A percentile compares a stretch with the other conserved stretches of the same genome.
Conservation (phyloP, 345 rosid species). For the Eucalyptus curtisii region DNA sequence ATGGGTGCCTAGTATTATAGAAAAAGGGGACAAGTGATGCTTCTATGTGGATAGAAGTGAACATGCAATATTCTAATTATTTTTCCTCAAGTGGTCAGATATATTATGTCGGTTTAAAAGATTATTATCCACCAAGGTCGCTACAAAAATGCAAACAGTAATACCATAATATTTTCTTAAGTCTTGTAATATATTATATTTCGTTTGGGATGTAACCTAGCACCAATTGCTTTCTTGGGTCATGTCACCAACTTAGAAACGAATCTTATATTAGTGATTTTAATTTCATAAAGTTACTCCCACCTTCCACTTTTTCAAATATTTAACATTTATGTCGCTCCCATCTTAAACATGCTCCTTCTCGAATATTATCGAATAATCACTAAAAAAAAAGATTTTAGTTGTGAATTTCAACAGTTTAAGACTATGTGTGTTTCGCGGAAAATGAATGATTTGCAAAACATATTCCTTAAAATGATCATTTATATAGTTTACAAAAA, state of each 20-base stretch:
- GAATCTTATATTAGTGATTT: background rate
- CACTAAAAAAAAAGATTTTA: background rate
- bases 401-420: background rate
- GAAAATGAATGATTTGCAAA: background rate
- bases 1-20: background rate
- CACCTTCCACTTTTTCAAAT: background rate
- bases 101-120: background rate
- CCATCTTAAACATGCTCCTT: background rate
- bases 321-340: background rate
- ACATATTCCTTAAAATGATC: background rate
- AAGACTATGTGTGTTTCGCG: accelerated
- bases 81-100: background rate
- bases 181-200: background rate
- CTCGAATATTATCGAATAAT: background rate
- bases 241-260: background rate
- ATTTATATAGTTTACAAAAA: background rate
- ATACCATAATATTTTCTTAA: background rate
- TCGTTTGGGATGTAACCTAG: background rate
- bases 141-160: background rate
- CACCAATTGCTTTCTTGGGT: background rate
- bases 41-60: background rate
- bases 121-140: background rate
- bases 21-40: background rate
- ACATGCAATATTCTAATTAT: background rate
- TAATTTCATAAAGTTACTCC: background rate